These are phyloP conservation scores for Suillus placidus DNA, from an alignment of 768 basidiomycete genomes.

Conservation along the genomic window DNA sequence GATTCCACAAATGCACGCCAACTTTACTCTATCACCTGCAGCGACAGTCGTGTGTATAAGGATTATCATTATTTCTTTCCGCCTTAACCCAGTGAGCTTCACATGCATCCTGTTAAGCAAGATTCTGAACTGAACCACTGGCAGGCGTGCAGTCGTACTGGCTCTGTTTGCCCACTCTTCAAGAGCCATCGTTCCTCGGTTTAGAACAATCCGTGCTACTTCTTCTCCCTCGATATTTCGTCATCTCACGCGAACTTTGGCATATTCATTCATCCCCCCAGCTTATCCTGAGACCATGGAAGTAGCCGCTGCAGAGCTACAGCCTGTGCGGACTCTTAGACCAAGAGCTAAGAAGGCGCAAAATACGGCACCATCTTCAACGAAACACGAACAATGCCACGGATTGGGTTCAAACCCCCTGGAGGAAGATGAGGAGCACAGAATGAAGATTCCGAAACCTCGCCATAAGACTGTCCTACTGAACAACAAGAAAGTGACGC, in stretches of 20 bases:
- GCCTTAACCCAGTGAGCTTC: not conserved
- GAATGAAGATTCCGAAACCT: not conserved
- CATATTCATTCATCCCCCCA: not conserved
- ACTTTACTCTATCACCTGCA: not conserved
- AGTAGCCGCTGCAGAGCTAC: not conserved
- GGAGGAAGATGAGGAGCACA: constrained; percentile 12
- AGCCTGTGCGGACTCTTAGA: constrained; percentile 8
- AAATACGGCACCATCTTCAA: not conserved
- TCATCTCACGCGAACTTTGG: constrained; percentile 1
- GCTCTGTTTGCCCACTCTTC: not conserved
- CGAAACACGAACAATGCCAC: not conserved
- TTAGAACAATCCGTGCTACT: not conserved
- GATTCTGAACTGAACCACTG: constrained; percentile 3
- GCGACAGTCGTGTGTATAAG: not conserved
- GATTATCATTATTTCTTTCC: not conserved
- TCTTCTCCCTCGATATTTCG: not conserved
- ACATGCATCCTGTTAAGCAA: not conserved
- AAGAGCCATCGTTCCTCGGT: not conserved
- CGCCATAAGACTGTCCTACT: not conserved
- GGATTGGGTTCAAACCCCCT: constrained; percentile 22
- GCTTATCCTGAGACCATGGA: not conserved
- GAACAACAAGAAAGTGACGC: constrained; percentile 1
- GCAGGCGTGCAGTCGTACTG: not conserved
- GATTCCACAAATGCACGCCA: not conserved
- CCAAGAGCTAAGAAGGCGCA: constrained; percentile 5